Evolutionary conservation across 73 alveolate genomes (phyloP), one percentile per base, ranked within the genome.

Genomic region (Blepharisma japonicum): DNA sequence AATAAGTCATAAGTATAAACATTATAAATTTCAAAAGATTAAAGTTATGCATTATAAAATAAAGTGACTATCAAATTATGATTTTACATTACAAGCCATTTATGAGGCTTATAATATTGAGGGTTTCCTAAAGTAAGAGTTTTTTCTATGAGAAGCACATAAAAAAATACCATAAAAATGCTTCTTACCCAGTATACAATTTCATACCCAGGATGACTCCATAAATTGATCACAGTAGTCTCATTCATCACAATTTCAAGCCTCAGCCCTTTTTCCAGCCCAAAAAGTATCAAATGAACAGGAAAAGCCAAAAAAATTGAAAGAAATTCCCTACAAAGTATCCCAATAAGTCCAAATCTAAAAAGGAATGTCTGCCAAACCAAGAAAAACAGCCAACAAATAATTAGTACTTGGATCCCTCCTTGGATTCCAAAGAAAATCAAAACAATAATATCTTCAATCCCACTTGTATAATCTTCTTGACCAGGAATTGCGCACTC

Each of bases 101-200:
- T 61, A 61, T 61, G 47, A 14, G 74, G 47, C 74, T 61, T 61
- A 25, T 61, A 61, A 61, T 61, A 61, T 14, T 14, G 47, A 8
- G 74, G 74, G 11, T 5, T 39, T 18, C 49, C 74, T 14, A 61
- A 9, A 14, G 39, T 9, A 14, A 61, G 46, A 8, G 74, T 14
- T 8, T 14, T n/a, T 25, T 61, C 74, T 14, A 61, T 14, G n/a
- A 61, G 23, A 0, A 61, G 47, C 48, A 61, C 39, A 25, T 61
- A 61, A 61, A 61, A 61, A 25, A 14, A 61, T 14, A 61, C 46
- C 74, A 61, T 61, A 61, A 18, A 61, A 61, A 61, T 18, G 47
- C 74, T 61, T 25, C 74, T 61, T 14, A 61, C 74, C 74, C 74
- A 61, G 5, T 61, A 61, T 9, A 61, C 74, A 61, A 61, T 61